phyloP scores from a whole-genome alignment of 192 early-diverging fungal species.

The Endogone sp. region DNA sequence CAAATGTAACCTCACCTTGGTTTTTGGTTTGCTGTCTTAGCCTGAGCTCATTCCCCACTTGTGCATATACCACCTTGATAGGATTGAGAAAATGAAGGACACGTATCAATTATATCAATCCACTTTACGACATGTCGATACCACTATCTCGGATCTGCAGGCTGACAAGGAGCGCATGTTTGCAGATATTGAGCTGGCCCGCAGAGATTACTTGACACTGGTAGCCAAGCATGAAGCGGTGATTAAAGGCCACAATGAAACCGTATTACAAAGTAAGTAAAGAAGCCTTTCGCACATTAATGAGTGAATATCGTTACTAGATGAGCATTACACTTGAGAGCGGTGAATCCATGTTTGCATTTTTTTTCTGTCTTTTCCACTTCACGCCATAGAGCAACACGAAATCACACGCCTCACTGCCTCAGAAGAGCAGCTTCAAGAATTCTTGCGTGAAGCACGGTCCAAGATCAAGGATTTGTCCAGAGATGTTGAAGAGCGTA shows the following conservation, averaged over 20 bases:
- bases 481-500: background rate
- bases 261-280: background rate
- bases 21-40: background rate
- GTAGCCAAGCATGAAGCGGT: background rate
- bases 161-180: background rate
- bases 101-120: background rate
- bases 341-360: too few species aligned
- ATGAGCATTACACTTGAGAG: too few species aligned
- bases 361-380: background rate
- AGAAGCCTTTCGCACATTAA: background rate
- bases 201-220: background rate
- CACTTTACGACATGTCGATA: background rate
- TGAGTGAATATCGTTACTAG: background rate
- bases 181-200: background rate
- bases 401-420: background rate
- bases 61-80: too few species aligned
- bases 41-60: too few species aligned
- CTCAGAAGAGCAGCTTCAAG: background rate
- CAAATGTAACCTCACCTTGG: background rate
- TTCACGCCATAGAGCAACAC: background rate
- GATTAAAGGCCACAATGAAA: background rate
- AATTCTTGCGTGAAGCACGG: background rate
- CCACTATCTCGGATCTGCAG: background rate
- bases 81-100: background rate
- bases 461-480: background rate